A percentile compares a stretch with the other conserved stretches of the same genome.
Conservation (phyloP, 306 rosid species). For the Erythrophleum fordii region DNA sequence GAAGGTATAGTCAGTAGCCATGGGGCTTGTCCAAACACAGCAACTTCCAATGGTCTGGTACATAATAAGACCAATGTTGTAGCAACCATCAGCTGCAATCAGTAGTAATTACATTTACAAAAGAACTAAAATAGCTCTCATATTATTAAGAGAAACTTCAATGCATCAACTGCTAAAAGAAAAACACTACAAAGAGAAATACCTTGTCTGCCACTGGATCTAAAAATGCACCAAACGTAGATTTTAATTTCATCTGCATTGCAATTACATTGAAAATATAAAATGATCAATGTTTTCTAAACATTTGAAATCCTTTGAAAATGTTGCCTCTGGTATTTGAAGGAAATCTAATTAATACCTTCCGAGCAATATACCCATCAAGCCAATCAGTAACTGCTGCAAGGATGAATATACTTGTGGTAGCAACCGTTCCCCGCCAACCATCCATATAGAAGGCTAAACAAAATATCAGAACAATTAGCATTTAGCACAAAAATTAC, state of each 20-base stretch:
- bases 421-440: constrained; percentile 81
- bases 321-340: neutral
- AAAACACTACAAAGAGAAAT: constrained; percentile 25
- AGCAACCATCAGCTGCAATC: constrained; percentile 97
- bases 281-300: no score
- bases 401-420: constrained; percentile 78
- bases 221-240: constrained; percentile 96
- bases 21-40: constrained; percentile 62
- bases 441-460: constrained; percentile 85
- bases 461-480: neutral
- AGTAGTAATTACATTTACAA: constrained; percentile 32
- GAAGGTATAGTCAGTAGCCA: constrained; percentile 90
- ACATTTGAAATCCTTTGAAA: neutral
- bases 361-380: constrained; percentile 97
- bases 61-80: constrained; percentile 87
- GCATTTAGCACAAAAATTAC: neutral
- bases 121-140: constrained; percentile 1
- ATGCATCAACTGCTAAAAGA: constrained; percentile 6
- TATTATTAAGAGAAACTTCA: neutral
- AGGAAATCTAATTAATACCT: constrained; percentile 49
- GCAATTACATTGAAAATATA: neutral
- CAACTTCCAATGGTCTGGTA: constrained; percentile 73
- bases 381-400: constrained; percentile 98
- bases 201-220: constrained; percentile 99
- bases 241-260: constrained; percentile 86